Evolutionary conservation across 192 early-diverging fungal species (phyloP).

Genomic region (Linnemannia hyalina): DNA sequence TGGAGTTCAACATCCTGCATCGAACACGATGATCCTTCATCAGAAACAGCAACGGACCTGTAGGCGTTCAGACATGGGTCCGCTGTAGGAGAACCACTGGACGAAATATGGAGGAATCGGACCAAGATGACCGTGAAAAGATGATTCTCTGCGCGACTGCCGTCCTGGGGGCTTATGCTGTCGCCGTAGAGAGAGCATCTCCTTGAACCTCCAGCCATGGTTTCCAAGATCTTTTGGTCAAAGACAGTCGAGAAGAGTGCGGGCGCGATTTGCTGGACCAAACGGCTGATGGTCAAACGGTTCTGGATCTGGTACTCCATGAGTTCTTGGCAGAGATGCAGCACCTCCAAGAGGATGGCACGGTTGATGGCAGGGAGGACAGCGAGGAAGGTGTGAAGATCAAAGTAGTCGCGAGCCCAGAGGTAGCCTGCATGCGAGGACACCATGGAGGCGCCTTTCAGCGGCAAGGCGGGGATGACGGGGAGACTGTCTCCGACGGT

Average conservation of each 20-base stretch:
- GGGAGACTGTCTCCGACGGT: conserved; percentile 15
- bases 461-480: conserved; percentile 13
- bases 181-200: conserved; percentile 35
- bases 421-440: not conserved
- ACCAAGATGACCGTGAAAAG: conserved; percentile 40
- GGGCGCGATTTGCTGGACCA: conserved; percentile 42
- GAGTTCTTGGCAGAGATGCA: conserved; percentile 45
- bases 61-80: too few species aligned
- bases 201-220: conserved; percentile 26
- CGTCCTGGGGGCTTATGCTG: conserved; percentile 26
- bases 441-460: not conserved
- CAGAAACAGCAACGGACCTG: not conserved
- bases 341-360: conserved; percentile 40
- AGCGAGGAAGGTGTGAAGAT: conserved; percentile 30
- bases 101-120: conserved; percentile 26
- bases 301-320: conserved; percentile 34
- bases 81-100: not conserved
- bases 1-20: not conserved
- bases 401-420: conserved; percentile 48
- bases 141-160: conserved; percentile 29
- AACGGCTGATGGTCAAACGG: conserved; percentile 15
- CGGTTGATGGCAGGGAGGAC: conserved; percentile 35
- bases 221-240: conserved; percentile 35
- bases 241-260: conserved; percentile 49
- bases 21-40: not conserved